Conservation (phyloP, 345 rosid species). For the Eucalyptus camaldulensis region DNA sequence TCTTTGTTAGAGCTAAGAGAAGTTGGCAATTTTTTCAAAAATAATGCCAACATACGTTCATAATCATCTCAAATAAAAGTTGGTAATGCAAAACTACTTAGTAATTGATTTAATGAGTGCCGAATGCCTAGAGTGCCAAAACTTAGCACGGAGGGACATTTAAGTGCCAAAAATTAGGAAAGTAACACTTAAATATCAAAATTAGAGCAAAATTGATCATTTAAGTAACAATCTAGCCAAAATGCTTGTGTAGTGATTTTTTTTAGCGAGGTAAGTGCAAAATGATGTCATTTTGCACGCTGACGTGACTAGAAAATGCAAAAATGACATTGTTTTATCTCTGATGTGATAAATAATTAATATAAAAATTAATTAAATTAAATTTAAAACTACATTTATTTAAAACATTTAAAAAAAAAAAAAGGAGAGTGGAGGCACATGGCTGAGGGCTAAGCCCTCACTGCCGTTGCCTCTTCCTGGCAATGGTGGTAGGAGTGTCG, state of each 20-base stretch:
- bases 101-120: not conserved
- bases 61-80: not conserved
- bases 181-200: no score
- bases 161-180: no score
- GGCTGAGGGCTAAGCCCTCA: no score
- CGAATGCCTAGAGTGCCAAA: no score
- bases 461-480: accelerated
- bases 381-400: no score
- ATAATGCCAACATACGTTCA: not conserved
- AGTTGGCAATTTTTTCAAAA: not conserved
- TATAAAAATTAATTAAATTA: no score
- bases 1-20: not conserved
- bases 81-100: not conserved
- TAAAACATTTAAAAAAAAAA: no score
- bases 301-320: accelerated
- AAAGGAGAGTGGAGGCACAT: accelerated
- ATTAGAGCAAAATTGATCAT: accelerated
- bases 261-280: no score
- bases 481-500: accelerated
- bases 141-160: accelerated
- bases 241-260: no score
- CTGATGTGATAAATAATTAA: no score
- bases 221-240: accelerated
- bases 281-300: accelerated
- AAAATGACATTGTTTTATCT: no score